Evolutionary conservation across 306 rosid species (phyloP), one percentile per base, ranked within the genome.

Genomic region (Pachyrhizus erosus): DNA sequence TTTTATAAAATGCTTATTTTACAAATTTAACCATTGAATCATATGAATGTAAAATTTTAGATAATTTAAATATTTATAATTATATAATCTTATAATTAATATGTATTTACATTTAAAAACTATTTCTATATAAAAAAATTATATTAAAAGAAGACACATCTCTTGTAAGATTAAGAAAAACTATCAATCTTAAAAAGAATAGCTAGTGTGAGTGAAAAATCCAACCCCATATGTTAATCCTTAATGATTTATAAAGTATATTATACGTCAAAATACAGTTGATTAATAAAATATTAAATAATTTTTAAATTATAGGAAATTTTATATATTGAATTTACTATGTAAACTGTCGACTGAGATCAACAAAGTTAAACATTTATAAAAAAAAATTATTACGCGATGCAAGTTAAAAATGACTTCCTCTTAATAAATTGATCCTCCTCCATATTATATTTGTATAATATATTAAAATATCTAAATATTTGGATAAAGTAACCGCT

Each of bases 401-500:
- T 18, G 10, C n/a, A 18, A 52, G 23, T 48, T 48, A 48, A 45
- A 45, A 13, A 13, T 42, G 46, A 42, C 13, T 42, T 42, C 13
- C 13, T 42, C 46, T 42, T 9, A 39, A 39, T 7, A 7, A 39
- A 2, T 39, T 39, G 11, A 39, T 39, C 43, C 43, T 39, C 42
- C 37, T 34, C 39, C 6, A 6, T 49, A n/a, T n/a, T n/a, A n/a
- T n/a, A n/a, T n/a, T n/a, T n/a, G n/a, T n/a, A n/a, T n/a, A 20
- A 3, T 21, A 55, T 57, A 60, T 20, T 24, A 66, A 86, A 83
- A 76, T 70, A 83, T 83, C 77, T 78, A 4, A 4, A 0, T 26
- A 4, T 83, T 60, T 15, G 92, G 94, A 93, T 91, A 89, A 91
- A 85, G 83, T 64, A 87, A 76, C 90, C 34, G 82, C 55, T 26